Conservation (phyloP, 176 grass and related monocot species). For the Ampelocalamus luodianensis region DNA sequence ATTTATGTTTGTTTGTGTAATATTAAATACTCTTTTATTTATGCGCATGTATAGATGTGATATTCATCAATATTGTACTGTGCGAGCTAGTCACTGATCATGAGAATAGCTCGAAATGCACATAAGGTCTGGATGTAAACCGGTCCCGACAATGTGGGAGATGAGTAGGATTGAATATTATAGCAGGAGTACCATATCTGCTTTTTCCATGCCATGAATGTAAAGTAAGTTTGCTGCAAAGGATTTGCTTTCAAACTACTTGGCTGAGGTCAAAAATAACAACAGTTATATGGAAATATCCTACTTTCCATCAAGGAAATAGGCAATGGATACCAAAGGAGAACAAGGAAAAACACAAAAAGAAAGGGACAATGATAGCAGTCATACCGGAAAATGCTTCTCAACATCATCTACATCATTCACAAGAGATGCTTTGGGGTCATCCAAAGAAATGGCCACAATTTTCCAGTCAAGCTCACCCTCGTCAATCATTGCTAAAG, state of each 20-base stretch:
- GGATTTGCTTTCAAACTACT: constrained; percentile 24
- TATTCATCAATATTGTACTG: too few species aligned
- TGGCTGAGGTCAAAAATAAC: background rate
- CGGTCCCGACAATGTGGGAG: too few species aligned
- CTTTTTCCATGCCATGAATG: background rate
- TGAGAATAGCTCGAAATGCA: too few species aligned
- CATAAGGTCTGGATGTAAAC: too few species aligned
- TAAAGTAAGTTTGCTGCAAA: constrained; percentile 4
- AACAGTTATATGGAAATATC: constrained; percentile 7
- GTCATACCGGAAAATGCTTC: constrained; percentile 89
- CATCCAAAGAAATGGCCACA: constrained; percentile 93
- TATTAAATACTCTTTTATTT: too few species aligned
- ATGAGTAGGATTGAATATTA: background rate
- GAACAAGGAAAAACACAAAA: constrained; percentile 39
- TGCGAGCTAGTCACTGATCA: too few species aligned
- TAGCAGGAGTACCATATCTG: background rate
- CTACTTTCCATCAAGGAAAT: constrained; percentile 2
- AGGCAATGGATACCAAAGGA: constrained; percentile 16
- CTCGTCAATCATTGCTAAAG: constrained; percentile 99
- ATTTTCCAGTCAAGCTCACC: constrained; percentile 99
- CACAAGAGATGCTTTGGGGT: constrained; percentile 95
- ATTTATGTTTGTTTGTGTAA: too few species aligned
- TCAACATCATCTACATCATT: constrained; percentile 95
- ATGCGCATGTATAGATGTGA: too few species aligned
- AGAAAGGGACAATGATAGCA: constrained; percentile 17